Base-by-base conservation (phyloP, 2,329 filamentous ascomycete species). In the Penicillium sp. region DNA sequence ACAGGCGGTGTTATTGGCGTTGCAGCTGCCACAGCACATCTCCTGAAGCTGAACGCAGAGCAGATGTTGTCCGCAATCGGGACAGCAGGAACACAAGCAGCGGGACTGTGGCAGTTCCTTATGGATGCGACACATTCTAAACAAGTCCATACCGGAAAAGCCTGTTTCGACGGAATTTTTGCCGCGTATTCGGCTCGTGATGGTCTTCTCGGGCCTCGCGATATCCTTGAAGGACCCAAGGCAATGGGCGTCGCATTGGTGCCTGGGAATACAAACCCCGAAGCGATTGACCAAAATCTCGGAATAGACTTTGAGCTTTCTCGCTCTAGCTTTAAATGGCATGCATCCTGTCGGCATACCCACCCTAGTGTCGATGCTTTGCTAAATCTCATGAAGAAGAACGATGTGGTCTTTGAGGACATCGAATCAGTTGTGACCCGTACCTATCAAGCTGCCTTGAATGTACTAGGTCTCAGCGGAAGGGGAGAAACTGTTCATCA, bases 321-420 rank as follows among this genome's bases (percentile, higher is more conserved):
- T 23, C 53, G 60, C 2, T 70, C 68, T 10, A 71, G 69, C 45
- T 71, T 71, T 45, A 71, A 71, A 44, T 71, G 67, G 68, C 68
- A 71, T 56, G 68, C 68, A 1, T 69, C 65, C 1, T 71, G 68
- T 51, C 59, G 68, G 19, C 68, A 71, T 50, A 71, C 68, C 3
- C 68, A 71, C 36, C 68, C 67, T 3, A 67, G 64, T 37, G 68
- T 68, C 2, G 68, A 71, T 44, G 67, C 68, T 31, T 40, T 71
- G 28, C 47, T 71, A 14, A 62, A 45, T 19, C 44, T 71, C 9
- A 67, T 71, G 66, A 21, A 56, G 7, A 66, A 67, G 23, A 52
- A 70, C 14, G 18, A 45, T 1, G 52, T 71, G 19, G 16, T 29
- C 3, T 66, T 69, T 31, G 61, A 61, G 3, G 69, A 71, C 53